Evolutionary conservation across 2,329 filamentous ascomycete genomes (phyloP), one percentile per base, ranked within the genome.

Genomic region (Talaromyces amestolkiae): DNA sequence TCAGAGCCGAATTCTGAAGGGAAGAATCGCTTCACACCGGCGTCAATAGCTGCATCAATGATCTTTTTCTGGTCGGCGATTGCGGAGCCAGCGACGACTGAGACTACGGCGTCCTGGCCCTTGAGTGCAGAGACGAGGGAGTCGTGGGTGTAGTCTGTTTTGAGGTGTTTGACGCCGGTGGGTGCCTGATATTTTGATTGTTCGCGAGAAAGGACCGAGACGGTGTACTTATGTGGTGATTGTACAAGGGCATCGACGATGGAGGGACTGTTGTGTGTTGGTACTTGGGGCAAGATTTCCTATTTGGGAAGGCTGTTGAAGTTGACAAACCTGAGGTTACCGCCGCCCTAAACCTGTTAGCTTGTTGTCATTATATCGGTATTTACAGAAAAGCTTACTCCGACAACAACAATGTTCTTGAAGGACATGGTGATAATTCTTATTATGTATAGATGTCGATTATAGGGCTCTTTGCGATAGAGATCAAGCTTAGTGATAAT

Each of bases 91-190:
- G 35, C 33, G 9, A 63, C 24, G 6, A 24, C 39, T 10, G 61
- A 54, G 39, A 63, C 17, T 6, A 63, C 61, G n/a, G 61, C 49
- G 22, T 64, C 43, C n/a, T 64, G 53, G n/a, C 43, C 54, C 45
- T 58, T 39, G 31, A 64, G 35, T 4, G 41, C 41, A 17, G 72
- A 65, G 19, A 66, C 67, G 13, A 73, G 66, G 22, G 69, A 71
- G 5, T 64, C 63, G n/a, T 66, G 60, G 22, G 27, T 65, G 65
- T 71, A 73, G 58, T 73, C 71, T 53, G 61, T 66, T 56, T 65
- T 66, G 37, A 70, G 51, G 6, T 49, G 53, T 9, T 58, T 66
- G 53, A 67, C 62, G 8, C 65, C 68, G 6, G 54, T 51, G 8
- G 67, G 67, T 13, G 65, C 49, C 24, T 56, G 43, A 35, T 67